A percentile compares a stretch with the other conserved stretches of the same genome.
Conservation (phyloP, 129 eudicot species). For the Oenanthe sinensis region DNA sequence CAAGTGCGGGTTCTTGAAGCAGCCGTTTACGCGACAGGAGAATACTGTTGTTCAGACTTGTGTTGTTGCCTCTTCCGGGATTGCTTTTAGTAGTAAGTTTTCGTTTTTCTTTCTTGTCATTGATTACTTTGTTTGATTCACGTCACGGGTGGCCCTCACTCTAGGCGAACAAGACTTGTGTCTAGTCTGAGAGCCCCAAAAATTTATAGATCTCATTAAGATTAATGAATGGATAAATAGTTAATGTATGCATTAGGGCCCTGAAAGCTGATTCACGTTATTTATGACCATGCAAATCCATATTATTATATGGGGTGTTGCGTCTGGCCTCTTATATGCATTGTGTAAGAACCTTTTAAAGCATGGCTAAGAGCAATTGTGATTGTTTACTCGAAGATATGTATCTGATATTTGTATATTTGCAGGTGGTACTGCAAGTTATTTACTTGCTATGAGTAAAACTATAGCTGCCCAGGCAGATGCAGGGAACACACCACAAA, state of each 20-base stretch:
- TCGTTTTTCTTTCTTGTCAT: neutral
- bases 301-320: too few species aligned
- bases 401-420: neutral
- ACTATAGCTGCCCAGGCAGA: slow-evolving; percentile 26
- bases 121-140: neutral
- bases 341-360: too few species aligned
- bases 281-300: too few species aligned
- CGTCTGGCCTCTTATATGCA: too few species aligned
- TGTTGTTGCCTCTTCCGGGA: slow-evolving; percentile 66
- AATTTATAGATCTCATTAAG: too few species aligned
- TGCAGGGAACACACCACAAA: slow-evolving; percentile 38
- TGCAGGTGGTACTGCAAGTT: slow-evolving; percentile 37
- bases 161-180: too few species aligned
- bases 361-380: neutral
- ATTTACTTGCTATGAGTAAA: slow-evolving; percentile 35
- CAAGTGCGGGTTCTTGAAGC: slow-evolving; percentile 30
- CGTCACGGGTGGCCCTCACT: too few species aligned
- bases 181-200: too few species aligned
- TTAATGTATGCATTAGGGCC: too few species aligned
- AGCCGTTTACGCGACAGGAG: slow-evolving; percentile 59
- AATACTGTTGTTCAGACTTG: slow-evolving; percentile 69
- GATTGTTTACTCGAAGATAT: neutral
- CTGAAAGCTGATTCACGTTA: too few species aligned
- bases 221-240: too few species aligned
- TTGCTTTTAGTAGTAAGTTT: slow-evolving; percentile 58